Percentiles rank a stretch among this genome's conserved stretches.
Evolutionary conservation across 2,329 filamentous ascomycete genomes (phyloP).

Genomic region (Fusarium udum): DNA sequence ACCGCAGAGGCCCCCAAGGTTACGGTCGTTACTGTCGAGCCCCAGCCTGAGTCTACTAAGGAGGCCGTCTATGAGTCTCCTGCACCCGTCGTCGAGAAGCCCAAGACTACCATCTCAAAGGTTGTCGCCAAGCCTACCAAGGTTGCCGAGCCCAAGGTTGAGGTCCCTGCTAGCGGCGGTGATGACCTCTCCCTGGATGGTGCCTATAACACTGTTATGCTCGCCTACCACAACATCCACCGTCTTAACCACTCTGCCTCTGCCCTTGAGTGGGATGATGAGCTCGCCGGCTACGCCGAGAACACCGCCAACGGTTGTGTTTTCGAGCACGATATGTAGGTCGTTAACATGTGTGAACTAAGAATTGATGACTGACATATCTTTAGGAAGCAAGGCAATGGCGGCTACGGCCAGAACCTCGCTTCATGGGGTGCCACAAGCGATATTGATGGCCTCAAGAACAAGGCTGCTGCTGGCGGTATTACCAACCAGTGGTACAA

Average conservation of each 20-base stretch:
- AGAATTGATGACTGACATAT: constrained; percentile 45
- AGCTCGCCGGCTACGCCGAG: constrained; percentile 70
- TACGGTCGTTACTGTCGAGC: constrained; percentile 12
- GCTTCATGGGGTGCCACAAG: constrained; percentile 67
- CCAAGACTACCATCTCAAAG: constrained; percentile 20
- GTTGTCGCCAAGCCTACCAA: constrained; percentile 17
- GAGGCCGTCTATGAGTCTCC: constrained; percentile 6
- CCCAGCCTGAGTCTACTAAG: constrained; percentile 4
- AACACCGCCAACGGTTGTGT: constrained; percentile 72
- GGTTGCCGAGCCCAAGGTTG: constrained; percentile 16
- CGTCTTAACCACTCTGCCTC: constrained; percentile 81
- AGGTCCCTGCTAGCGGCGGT: constrained; percentile 3
- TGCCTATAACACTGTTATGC: constrained; percentile 52
- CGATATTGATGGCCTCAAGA: constrained; percentile 49
- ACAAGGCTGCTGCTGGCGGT: constrained; percentile 70
- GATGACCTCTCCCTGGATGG: constrained; percentile 20
- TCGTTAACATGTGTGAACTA: constrained; percentile 19
- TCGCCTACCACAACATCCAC: constrained; percentile 86
- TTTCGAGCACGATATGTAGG: constrained; percentile 81
- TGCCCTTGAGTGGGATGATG: constrained; percentile 71
- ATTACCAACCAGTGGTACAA: constrained; percentile 92
- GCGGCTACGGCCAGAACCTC: constrained; percentile 91
- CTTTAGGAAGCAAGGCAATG: constrained; percentile 62
- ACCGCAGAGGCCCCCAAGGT: constrained; percentile 24
- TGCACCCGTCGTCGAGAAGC: constrained; percentile 23